Base-by-base conservation (phyloP, 257 asterid genomes). In the Plectranthus barbatus region DNA sequence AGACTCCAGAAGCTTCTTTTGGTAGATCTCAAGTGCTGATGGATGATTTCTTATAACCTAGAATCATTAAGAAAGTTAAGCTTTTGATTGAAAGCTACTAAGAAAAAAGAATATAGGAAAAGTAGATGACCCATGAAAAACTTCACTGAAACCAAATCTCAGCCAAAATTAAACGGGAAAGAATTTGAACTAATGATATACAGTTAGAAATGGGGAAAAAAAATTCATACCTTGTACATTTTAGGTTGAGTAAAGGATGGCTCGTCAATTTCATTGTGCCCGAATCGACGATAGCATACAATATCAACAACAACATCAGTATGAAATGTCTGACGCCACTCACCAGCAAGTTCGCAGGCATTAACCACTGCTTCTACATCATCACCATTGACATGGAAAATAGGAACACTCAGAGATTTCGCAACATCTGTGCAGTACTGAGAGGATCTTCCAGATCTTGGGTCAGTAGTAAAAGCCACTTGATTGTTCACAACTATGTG, bases 391-490 rank as follows among this genome's bases (percentile, higher is more conserved):
- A 91, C 98, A 63, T 91, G 98, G 81, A 91, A 91, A 70, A 91
- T 91, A 37, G 98, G 98, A 53, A 90, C 85, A 64, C 88, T 84
- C 62, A 91, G 69, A 72, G 98, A 96, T 81, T 91, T 91, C 73
- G 98, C 98, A 69, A 86, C 98, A 84, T 91, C 98, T 21, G 98
- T 91, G 79, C 98, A 91, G 72, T 91, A 91, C 69, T 91, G 91
- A 14, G 98, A 91, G 52, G 98, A 91, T 79, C 98, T 84, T 79
- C 98, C 96, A 5, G 98, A 51, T 80, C 47, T 72, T 26, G 98
- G 98, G 74, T 91, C 96, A 68, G 98, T 91, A 50, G 98, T 91
- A 70, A 91, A 91, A 41, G 98, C 98, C 62, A 91, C 98, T 75
- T 91, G 98, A 80, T 91, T 91, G 75, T 91, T 91, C 74, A 91